These are phyloP conservation scores for Colletotrichum sp. DNA, from an alignment of 2,329 filamentous ascomycete genomes.

Conservation along the genomic window DNA sequence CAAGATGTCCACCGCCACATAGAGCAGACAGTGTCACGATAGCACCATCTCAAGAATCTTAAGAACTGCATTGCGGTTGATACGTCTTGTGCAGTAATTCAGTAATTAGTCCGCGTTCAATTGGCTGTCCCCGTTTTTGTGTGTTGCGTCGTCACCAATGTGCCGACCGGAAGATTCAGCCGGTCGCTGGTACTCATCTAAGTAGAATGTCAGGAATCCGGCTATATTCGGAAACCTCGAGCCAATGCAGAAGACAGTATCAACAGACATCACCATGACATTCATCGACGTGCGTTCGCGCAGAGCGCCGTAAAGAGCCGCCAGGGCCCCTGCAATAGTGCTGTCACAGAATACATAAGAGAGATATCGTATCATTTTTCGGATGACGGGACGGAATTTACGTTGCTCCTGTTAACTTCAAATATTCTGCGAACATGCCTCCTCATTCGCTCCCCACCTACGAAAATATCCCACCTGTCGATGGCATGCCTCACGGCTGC, in stretches of 20 bases:
- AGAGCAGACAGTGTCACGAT: background rate
- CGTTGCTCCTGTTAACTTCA: background rate
- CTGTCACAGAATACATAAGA: background rate
- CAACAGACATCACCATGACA: background rate
- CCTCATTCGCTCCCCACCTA: background rate
- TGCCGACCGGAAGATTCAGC: background rate
- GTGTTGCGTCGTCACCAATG: background rate
- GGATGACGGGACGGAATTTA: background rate
- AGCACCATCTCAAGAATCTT: background rate
- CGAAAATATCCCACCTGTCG: background rate
- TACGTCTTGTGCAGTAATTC: background rate
- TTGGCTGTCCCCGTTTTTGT: background rate
- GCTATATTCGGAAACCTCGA: background rate
- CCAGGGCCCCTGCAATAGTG: background rate
- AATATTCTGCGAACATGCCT: background rate
- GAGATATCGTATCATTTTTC: background rate
- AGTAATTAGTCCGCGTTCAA: background rate
- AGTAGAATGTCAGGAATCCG: background rate
- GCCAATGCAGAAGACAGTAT: background rate
- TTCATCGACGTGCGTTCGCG: background rate
- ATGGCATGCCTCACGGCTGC: background rate
- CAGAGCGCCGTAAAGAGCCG: background rate
- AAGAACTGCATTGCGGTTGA: background rate
- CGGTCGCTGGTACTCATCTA: background rate
- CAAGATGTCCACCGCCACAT: background rate